These are phyloP conservation scores for Amanita phalloides DNA, from an alignment of 768 basidiomycete genomes.

Conservation along the genomic window DNA sequence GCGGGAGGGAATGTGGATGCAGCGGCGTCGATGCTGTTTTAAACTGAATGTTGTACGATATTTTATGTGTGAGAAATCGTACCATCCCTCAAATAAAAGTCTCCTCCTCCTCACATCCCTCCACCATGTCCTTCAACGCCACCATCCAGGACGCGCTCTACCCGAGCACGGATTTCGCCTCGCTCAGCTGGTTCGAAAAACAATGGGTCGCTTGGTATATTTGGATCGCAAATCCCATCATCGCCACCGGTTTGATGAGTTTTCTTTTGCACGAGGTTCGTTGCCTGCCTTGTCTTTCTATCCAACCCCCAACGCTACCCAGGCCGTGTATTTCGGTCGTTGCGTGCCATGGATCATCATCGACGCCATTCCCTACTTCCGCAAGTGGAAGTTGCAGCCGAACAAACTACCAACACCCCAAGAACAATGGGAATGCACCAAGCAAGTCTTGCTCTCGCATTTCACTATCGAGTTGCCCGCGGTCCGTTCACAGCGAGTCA, in stretches of 20 bases:
- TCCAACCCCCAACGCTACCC: neutral
- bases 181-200: slow-evolving; percentile 62
- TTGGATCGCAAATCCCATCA: slow-evolving; percentile 75
- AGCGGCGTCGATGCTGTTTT: slow-evolving; percentile 83
- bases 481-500: slow-evolving; percentile 32
- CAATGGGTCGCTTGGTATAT: slow-evolving; percentile 84
- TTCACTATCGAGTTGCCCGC: slow-evolving; percentile 92
- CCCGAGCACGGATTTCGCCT: slow-evolving; percentile 43
- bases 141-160: slow-evolving; percentile 36
- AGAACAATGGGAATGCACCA: slow-evolving; percentile 95
- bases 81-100: neutral
- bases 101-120: neutral
- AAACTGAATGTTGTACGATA: slow-evolving; percentile 4
- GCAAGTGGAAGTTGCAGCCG: slow-evolving; percentile 88
- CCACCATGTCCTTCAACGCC: slow-evolving; percentile 34
- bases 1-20: slow-evolving; percentile 81
- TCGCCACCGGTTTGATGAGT: slow-evolving; percentile 90
- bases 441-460: slow-evolving; percentile 87
- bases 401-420: slow-evolving; percentile 66
- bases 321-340: slow-evolving; percentile 97
- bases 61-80: slow-evolving; percentile 1
- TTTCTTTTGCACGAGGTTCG: slow-evolving; percentile 91
- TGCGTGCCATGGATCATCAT: slow-evolving; percentile 93
- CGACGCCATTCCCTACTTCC: slow-evolving; percentile 90
- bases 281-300: neutral